Evolutionary conservation across 257 asterid species (phyloP), one percentile per base, ranked within the genome.

Genomic region (Lycium ferocissimum): DNA sequence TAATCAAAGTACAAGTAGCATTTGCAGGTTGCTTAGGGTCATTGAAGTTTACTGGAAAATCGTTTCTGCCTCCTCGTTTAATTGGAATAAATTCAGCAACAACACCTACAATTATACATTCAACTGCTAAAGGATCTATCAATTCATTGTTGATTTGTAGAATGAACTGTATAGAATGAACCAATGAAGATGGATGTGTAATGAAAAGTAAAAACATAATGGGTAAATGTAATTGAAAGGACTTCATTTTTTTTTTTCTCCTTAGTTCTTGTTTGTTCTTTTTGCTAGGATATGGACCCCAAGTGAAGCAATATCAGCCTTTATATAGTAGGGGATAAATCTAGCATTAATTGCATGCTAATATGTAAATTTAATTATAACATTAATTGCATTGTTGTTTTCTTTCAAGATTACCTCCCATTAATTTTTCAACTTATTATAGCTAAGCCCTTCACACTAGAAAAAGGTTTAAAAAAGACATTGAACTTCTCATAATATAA

Each of bases 31-130:
- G 81, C 8, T 75, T 49, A 20, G 81, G 81, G 13, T 73, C 80
- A 75, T 6, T 5, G 33, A 75, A 22, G 7, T 51, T 51, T 0
- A 75, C 62, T 75, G 81, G 81, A 11, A 49, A 47, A 11, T 40
- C 20, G 2, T 35, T 10, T 49, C 22, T 49, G 22, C 20, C 22
- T 13, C 59, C 59, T 12, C 7, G 2, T 75, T 61, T 61, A 22
- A 75, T 22, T 75, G 62, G 61, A 0, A 13, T 11, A 12, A 4
- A 12, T 20, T 43, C 81, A 75, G 6, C 40, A 49, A 49, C 81
- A 49, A 75, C 49, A 6, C 81, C 81, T 37, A 10, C 35, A 49
- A 75, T 22, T 20, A 75, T 49, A 75, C 81, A 75, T 12, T 49
- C 43, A 3, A 43, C 14, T 49, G 43, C 20, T 75, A 75, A 20